Base-by-base conservation (phyloP, 2,329 filamentous ascomycete genomes). In the Diatrype stigma region DNA sequence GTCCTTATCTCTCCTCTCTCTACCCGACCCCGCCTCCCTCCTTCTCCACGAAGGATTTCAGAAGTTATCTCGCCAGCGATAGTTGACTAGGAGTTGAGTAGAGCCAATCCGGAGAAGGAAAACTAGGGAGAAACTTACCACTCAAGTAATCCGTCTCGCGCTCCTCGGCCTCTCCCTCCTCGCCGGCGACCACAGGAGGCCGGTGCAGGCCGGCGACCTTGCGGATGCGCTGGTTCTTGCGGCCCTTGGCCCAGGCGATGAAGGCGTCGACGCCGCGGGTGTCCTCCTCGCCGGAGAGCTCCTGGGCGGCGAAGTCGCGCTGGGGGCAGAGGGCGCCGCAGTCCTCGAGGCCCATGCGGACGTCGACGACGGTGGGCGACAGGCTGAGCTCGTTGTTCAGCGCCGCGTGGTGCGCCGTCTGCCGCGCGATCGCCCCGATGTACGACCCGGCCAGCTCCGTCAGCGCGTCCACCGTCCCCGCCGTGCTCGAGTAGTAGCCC, bases 401-500 rank as follows among this genome's bases (percentile, higher is more conserved):
- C 16, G 78, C 75, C 4, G 90, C 87, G 69, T 93, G 86, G 22
- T 78, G 74, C 3, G 87, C 86, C 0, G 91, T 87, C 34, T 82
- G 79, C 54, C 85, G 80, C 55, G 89, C 89, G 19, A 96, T 82
- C 3, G 89, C 73, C 21, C 83, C 74, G 51, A 97, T 74, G 70
- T 96, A 96, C 58, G 89, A 85, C 42, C 86, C 88, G 0, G 90
- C 86, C 7, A 97, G 79, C 69, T 96, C 91, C 14, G 90, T 89
- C n/a, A 96, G 70, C 10, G 89, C 86, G 71, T 97, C 92, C 51
- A 96, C 77, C 6, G 95, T 91, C 3, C 87, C 86, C 2, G 90
- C 86, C 49, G 85, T 85, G 47, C 90, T 89, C 40, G 86, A 80
- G 67, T 95, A 89, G 73, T 95, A 97, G 66, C 93, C 93, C 22